Percentiles rank a stretch among this genome's conserved stretches.
These are phyloP conservation scores for Discostella stelligera DNA, from an alignment of 352 stramenopile genomes.

Conservation along the genomic window DNA sequence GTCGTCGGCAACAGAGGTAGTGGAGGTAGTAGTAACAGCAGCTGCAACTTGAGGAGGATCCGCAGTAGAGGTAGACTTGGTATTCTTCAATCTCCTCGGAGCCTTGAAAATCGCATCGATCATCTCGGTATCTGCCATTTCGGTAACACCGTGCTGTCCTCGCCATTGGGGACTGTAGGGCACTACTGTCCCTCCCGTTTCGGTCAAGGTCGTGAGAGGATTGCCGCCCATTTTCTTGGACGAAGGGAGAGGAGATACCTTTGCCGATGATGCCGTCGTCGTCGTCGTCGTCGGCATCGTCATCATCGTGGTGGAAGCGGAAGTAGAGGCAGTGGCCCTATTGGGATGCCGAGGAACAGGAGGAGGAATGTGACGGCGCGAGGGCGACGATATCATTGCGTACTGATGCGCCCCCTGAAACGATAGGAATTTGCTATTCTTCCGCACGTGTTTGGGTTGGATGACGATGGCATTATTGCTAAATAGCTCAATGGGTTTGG, in stretches of 20 bases:
- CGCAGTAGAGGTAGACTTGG: background rate
- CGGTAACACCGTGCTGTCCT: conserved; percentile 29
- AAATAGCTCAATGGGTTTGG: background rate
- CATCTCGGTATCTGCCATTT: conserved; percentile 38
- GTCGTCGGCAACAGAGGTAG: too few species aligned
- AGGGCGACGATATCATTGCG: background rate
- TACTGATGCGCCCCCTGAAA: conserved; percentile 41
- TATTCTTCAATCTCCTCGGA: background rate
- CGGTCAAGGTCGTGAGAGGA: background rate
- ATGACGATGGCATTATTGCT: conserved; percentile 8
- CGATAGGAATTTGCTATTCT: conserved; percentile 19
- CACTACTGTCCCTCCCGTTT: background rate
- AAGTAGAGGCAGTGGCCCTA: background rate
- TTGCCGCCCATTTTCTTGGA: background rate
- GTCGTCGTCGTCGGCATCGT: background rate
- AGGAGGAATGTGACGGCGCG: background rate
- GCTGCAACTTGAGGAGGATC: too few species aligned
- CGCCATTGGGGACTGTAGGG: conserved; percentile 26
- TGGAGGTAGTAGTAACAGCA: background rate
- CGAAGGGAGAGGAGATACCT: background rate
- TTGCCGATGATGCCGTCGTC: background rate
- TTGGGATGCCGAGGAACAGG: conserved; percentile 9
- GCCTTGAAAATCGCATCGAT: conserved; percentile 53
- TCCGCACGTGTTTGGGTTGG: conserved; percentile 22
- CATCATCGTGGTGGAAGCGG: background rate